Evolutionary conservation across 2,329 filamentous ascomycete genomes (phyloP).

Genomic region (Microascus cirrosus): DNA sequence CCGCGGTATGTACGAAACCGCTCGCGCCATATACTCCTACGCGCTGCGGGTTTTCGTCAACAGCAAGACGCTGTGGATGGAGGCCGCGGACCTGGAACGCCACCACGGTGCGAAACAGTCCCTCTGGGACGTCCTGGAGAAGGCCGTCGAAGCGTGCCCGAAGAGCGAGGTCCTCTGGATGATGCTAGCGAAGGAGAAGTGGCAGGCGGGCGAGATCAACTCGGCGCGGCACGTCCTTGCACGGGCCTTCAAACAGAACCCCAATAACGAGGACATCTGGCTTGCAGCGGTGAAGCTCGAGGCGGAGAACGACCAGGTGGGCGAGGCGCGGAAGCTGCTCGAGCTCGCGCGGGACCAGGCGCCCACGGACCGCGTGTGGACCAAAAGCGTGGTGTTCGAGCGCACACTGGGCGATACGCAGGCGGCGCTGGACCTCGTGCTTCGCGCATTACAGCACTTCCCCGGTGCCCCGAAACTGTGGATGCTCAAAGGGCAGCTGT

Average conservation of each 20-base stretch:
- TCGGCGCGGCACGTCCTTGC: slow-evolving; percentile 78
- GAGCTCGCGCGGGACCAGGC: slow-evolving; percentile 76
- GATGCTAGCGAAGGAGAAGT: slow-evolving; percentile 90
- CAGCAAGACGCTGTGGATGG: slow-evolving; percentile 80
- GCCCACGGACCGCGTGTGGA: slow-evolving; percentile 92
- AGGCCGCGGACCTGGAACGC: slow-evolving; percentile 82
- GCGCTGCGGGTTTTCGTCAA: slow-evolving; percentile 81
- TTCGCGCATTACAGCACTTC: slow-evolving; percentile 78
- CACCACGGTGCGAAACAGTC: slow-evolving; percentile 77
- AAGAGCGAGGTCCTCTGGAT: slow-evolving; percentile 90
- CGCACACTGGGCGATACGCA: slow-evolving; percentile 71
- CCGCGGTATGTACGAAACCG: slow-evolving; percentile 77
- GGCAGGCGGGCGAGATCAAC: slow-evolving; percentile 78
- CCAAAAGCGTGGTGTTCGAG: slow-evolving; percentile 91
- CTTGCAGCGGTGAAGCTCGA: slow-evolving; percentile 93
- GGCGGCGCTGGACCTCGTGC: slow-evolving; percentile 74
- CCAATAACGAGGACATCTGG: slow-evolving; percentile 97
- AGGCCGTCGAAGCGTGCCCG: slow-evolving; percentile 87
- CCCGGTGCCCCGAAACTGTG: slow-evolving; percentile 80
- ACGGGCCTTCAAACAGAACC: slow-evolving; percentile 86
- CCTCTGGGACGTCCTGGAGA: slow-evolving; percentile 77
- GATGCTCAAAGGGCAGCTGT: slow-evolving; percentile 99
- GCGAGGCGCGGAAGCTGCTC: slow-evolving; percentile 73
- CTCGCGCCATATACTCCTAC: slow-evolving; percentile 87
- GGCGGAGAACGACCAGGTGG: slow-evolving; percentile 73